Evolutionary conservation across 2,329 filamentous ascomycete genomes (phyloP).

Genomic region (Diaporthe citrichinensis): DNA sequence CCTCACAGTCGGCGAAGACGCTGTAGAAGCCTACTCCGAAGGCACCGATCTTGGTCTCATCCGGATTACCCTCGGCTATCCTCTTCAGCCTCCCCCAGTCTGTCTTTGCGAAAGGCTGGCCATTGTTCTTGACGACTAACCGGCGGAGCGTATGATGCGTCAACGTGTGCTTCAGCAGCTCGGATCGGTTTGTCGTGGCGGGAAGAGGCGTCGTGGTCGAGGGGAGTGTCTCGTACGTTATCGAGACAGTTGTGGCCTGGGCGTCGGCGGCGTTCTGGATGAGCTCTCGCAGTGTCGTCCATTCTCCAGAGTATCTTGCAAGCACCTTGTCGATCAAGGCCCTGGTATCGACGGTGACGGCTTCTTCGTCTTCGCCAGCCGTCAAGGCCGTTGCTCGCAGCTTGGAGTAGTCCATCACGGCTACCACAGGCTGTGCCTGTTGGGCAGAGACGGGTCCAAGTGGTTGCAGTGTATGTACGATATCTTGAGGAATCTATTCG

Average conservation of each 20-base stretch:
- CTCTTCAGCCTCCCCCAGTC: constrained; percentile 96
- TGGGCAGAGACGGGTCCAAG: constrained; percentile 29
- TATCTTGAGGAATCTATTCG: neutral
- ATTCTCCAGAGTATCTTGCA: constrained; percentile 96
- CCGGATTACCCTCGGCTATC: constrained; percentile 98
- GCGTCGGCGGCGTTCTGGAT: constrained; percentile 99
- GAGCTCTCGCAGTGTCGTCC: constrained; percentile 89
- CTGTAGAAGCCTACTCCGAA: constrained; percentile 99
- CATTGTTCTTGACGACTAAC: constrained; percentile 94
- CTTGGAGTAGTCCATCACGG: constrained; percentile 77
- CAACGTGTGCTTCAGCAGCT: constrained; percentile 85
- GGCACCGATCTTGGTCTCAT: constrained; percentile 98
- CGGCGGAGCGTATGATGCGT: constrained; percentile 88
- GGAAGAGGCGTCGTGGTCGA: constrained; percentile 83
- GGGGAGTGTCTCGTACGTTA: constrained; percentile 92
- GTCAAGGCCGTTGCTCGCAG: constrained; percentile 89
- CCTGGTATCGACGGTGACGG: constrained; percentile 96
- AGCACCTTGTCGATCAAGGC: constrained; percentile 98
- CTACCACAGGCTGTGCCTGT: constrained; percentile 17
- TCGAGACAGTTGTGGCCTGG: constrained; percentile 87
- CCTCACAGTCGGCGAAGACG: constrained; percentile 97
- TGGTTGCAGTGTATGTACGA: neutral
- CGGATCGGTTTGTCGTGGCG: constrained; percentile 73
- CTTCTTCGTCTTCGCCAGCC: constrained; percentile 92
- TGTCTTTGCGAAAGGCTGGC: constrained; percentile 86